Base-by-base conservation (phyloP, 148 eudicot genomes). In the Vaccinium myrtillus region DNA sequence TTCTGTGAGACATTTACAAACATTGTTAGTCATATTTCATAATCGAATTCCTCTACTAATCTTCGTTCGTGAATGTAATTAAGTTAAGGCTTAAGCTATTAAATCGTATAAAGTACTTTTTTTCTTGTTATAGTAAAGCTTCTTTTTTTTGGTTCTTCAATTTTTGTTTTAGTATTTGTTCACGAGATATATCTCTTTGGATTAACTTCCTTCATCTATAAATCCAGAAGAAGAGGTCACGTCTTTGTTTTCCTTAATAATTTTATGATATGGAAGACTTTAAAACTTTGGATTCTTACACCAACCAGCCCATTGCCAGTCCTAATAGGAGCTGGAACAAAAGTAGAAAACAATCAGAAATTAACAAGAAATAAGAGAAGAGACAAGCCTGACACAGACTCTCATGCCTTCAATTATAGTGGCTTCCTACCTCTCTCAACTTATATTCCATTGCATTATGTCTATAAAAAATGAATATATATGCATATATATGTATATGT, bases 401-500 rank as follows among this genome's bases (percentile, higher is more conserved):
- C 83, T 63, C 83, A 48, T 65, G 77, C 77, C 75, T 67, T n/a
- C 75, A 81, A 67, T 81, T 8, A 67, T 81, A 48, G 75, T 48
- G 19, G 83, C 58, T 69, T 81, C 83, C 77, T 25, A 67, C 61
- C 59, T 67, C 7, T 58, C 18, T 69, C 9, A 32, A 11, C 48
- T 3, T 53, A 30, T 69, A 49, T 25, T 67, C 55, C 15, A 69
- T 81, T 30, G 8, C 32, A 61, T 36, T 43, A 19, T 50, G 48
- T 36, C 25, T 3, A 30, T 11, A 13, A 43, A 43, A 43, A 0
- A 43, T 43, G 46, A 43, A 43, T 43, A 43, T 43, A 0, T 1
- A 39, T 39, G 43, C 43, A 2, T 39, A 3, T 39, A 5, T 39
- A 39, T 43, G 2, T 39, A 5, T 39, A 39, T 43, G 2, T 32